A percentile compares a stretch with the other conserved stretches of the same genome.
phyloP scores from a whole-genome alignment of 2,329 filamentous ascomycete species.

The Botrytis byssoidea region DNA sequence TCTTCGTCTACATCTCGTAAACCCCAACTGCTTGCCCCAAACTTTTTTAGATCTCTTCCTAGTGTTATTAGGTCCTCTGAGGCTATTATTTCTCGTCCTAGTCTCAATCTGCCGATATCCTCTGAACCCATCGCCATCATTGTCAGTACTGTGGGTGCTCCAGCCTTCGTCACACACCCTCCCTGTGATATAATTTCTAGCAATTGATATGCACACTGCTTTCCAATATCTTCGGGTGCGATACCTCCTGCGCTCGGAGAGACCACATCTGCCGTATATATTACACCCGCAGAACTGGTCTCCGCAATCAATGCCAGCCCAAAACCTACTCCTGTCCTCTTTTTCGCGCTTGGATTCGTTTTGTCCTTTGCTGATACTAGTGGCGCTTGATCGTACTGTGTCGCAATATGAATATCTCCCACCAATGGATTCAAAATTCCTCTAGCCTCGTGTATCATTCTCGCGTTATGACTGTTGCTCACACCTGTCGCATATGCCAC shows the following conservation, averaged over 20 bases:
- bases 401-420: constrained; percentile 86
- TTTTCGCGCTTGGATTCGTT: constrained; percentile 55
- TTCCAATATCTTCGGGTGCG: constrained; percentile 87
- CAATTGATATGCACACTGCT: constrained; percentile 82
- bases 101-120: constrained; percentile 81
- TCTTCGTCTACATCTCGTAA: constrained; percentile 71
- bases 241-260: constrained; percentile 75
- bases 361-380: constrained; percentile 55
- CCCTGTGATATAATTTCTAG: constrained; percentile 79
- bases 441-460: constrained; percentile 89
- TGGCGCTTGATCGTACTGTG: constrained; percentile 69
- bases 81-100: constrained; percentile 79
- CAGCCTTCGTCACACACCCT: constrained; percentile 73
- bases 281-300: constrained; percentile 73
- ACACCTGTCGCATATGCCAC: constrained; percentile 94
- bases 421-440: constrained; percentile 84
- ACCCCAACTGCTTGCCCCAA: constrained; percentile 89
- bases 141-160: constrained; percentile 72
- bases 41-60: constrained; percentile 81
- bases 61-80: constrained; percentile 77
- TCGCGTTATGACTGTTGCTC: constrained; percentile 85
- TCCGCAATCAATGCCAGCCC: constrained; percentile 89
- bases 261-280: constrained; percentile 84
- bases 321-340: constrained; percentile 82
- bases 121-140: constrained; percentile 98